These are phyloP conservation scores for Tubosaeta sp. DNA, from an alignment of 768 basidiomycete species.

Conservation along the genomic window DNA sequence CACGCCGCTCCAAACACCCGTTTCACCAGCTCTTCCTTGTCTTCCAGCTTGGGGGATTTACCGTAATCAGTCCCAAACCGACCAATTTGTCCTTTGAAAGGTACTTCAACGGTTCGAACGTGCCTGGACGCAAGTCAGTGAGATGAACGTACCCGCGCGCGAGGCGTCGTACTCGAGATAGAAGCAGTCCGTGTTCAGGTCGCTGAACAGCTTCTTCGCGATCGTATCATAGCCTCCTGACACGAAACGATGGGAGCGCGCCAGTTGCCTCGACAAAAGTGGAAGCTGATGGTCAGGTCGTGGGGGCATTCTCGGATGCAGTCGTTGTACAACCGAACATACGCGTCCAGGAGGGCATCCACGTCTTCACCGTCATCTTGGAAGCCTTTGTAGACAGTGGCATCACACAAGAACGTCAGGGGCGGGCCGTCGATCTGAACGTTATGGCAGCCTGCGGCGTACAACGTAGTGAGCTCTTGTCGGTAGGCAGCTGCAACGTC, in stretches of 20 bases:
- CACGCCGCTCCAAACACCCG: constrained; percentile 42
- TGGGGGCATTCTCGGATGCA: constrained; percentile 34
- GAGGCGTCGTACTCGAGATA: constrained; percentile 48
- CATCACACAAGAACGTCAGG: constrained; percentile 62
- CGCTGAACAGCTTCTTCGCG: constrained; percentile 42
- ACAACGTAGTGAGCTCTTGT: background rate
- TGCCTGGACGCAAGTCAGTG: constrained; percentile 7
- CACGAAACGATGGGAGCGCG: constrained; percentile 35
- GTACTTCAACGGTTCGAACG: constrained; percentile 30
- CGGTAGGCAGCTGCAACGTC: constrained; percentile 32
- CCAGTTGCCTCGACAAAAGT: constrained; percentile 40
- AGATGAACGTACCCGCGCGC: constrained; percentile 37
- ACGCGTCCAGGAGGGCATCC: constrained; percentile 61
- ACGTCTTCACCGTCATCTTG: constrained; percentile 56
- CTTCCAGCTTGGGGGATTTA: constrained; percentile 42
- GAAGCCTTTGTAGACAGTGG: constrained; percentile 53
- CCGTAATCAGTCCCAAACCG: constrained; percentile 42
- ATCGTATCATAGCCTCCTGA: constrained; percentile 45
- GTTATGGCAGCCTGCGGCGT: constrained; percentile 22
- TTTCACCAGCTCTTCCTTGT: constrained; percentile 35
- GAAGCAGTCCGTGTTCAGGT: constrained; percentile 40
- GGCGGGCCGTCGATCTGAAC: constrained; percentile 47
- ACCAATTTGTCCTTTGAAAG: constrained; percentile 36
- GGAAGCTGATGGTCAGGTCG: constrained; percentile 40
- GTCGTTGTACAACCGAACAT: constrained; percentile 38